Base-by-base conservation (phyloP, 352 stramenopile species). In the Pythium aphanidermatum region DNA sequence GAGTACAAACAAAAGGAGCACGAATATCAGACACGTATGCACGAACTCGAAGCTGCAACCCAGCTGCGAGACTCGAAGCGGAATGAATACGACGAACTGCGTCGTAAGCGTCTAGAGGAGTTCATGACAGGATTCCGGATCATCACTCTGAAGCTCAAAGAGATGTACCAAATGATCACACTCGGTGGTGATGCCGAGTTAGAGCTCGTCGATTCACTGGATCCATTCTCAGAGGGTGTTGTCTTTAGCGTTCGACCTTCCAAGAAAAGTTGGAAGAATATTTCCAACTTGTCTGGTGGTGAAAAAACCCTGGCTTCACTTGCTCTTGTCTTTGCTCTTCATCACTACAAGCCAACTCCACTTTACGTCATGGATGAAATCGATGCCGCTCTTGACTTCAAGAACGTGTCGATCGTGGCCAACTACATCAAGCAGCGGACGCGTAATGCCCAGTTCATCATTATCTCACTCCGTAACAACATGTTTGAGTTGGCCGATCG, bases 241-340 rank as follows among this genome's bases (percentile, higher is more conserved):
- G 96, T 99, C 2, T 99, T 99, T 65, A 98, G 90, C 49, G 97
- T 99, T 19, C 82, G 96, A 10, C 97, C 97, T 39, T 98, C 96
- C 2, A 99, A 99, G 73, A 99, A 99, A 77, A 98, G 87, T 35
- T 99, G 96, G 96, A 99, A 99, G 68, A 98, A 99, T 57, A 99
- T 99, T 57, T 95, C 93, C 1, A 99, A 99, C 63, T 67, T 99
- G 23, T 98, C 89, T 27, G 96, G 97, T 51, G 97, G 97, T 20
- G 96, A 99, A 65, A 99, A 99, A 72, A 99, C 97, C 0, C 72
- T 99, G 2, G 96, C 93, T 13, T 99, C 95, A 6, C 80, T 99
- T 16, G 96, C 97, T n/a, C 73, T 99, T 5, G 96, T 99, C 20
- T 99, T 99, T 81, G 96, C 97, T 14, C 74, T 99, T 39, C 97